phyloP scores from a whole-genome alignment of 2,329 filamentous ascomycete genomes.

The Penicillium expansum region DNA sequence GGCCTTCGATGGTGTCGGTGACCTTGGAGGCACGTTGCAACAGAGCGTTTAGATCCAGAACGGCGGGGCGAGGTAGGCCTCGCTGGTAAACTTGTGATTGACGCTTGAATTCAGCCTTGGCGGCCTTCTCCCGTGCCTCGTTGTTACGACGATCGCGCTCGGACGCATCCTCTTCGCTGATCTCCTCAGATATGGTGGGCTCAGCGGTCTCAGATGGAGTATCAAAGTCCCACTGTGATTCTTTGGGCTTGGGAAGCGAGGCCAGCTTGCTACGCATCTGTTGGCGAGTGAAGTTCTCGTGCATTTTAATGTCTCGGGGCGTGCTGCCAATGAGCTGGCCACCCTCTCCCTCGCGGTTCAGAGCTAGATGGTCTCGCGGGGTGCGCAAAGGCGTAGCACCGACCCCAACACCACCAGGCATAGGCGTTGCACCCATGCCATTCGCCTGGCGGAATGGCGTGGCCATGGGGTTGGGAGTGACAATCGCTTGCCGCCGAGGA shows the following conservation, averaged over 20 bases:
- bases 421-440: conserved; percentile 66
- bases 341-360: conserved; percentile 69
- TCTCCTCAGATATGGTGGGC: conserved; percentile 47
- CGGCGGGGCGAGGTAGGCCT: conserved; percentile 71
- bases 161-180: conserved; percentile 65
- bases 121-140: conserved; percentile 60
- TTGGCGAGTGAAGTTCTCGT: conserved; percentile 65
- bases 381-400: conserved; percentile 81
- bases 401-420: conserved; percentile 53
- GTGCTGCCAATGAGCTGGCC: conserved; percentile 70
- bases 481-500: conserved; percentile 72
- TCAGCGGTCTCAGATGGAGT: conserved; percentile 79
- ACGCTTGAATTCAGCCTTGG: conserved; percentile 69
- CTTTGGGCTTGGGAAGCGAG: conserved; percentile 85
- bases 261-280: conserved; percentile 65
- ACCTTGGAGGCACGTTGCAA: conserved; percentile 61
- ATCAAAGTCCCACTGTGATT: conserved; percentile 87
- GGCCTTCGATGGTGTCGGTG: conserved; percentile 61
- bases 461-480: conserved; percentile 94
- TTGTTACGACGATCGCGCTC: conserved; percentile 71
- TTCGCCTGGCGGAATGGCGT: conserved; percentile 73
- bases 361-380: conserved; percentile 78
- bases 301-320: conserved; percentile 69
- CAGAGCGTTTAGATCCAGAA: conserved; percentile 68
- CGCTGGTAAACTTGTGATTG: conserved; percentile 91